phyloP scores from a whole-genome alignment of 208 protist species.

The Crithidia expoeki region DNA sequence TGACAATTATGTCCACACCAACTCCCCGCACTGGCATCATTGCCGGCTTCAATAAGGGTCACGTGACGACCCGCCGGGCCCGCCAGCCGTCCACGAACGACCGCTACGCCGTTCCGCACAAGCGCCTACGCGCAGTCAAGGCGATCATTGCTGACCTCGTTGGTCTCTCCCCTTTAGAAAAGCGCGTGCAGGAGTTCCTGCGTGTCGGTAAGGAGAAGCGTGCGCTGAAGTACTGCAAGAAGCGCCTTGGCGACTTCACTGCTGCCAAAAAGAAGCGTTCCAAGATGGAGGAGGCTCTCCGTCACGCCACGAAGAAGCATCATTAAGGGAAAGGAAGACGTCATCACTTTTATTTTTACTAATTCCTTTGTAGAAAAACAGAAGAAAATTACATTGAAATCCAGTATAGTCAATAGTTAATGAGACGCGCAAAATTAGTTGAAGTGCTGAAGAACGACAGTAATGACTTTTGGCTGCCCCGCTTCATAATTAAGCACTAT shows the following conservation, averaged over 20 bases:
- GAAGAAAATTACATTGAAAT: not conserved
- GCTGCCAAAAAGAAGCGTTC: slow-evolving; percentile 92
- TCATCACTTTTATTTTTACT: slow-evolving; percentile 33
- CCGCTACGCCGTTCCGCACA: slow-evolving; percentile 87
- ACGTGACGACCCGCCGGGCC: slow-evolving; percentile 87
- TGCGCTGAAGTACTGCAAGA: too few species aligned
- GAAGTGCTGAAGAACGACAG: too few species aligned
- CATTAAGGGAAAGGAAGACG: slow-evolving; percentile 13
- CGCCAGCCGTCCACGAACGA: slow-evolving; percentile 75
- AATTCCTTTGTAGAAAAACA: slow-evolving; percentile 20
- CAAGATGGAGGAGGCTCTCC: slow-evolving; percentile 91
- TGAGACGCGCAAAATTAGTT: too few species aligned
- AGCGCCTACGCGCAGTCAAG: slow-evolving; percentile 91
- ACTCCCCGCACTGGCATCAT: too few species aligned
- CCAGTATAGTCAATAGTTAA: not conserved
- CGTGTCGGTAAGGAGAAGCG: slow-evolving; percentile 95
- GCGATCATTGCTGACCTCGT: slow-evolving; percentile 90
- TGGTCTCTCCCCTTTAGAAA: slow-evolving; percentile 91
- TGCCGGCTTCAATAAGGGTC: slow-evolving; percentile 93
- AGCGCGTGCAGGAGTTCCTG: slow-evolving; percentile 93
- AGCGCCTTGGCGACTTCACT: slow-evolving; percentile 86
- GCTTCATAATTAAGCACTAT: too few species aligned
- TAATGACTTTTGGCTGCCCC: too few species aligned
- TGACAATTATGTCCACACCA: slow-evolving; percentile 59
- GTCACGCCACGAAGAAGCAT: slow-evolving; percentile 79